Base-by-base conservation (phyloP, 2,329 filamentous ascomycete species). In the Colletotrichum salicis region DNA sequence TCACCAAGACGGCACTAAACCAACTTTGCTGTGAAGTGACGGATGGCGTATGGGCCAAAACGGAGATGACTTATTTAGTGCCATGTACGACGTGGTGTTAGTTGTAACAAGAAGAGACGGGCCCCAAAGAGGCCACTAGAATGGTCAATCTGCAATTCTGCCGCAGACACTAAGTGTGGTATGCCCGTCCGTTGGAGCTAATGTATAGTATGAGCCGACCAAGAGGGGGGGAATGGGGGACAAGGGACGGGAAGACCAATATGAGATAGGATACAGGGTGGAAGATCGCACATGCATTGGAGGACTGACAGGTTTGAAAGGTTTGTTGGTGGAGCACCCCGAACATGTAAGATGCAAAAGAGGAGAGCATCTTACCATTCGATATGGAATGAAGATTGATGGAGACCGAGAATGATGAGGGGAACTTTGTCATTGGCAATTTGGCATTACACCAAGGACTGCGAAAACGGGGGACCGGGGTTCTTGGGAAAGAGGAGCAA, bases 101-200 rank as follows among this genome's bases (percentile, higher is more conserved):
- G 13, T 54, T 54, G 22, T 29, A 19, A 55, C 7, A 54, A 12
- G 52, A 67, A 51, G 4, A 54, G 68, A 37, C 57, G 31, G 41
- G n/a, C 11, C 19, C 19, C 51, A 24, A 54, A 59, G 58, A 29
- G 15, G 29, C 52, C 52, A 55, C 52, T 54, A 35, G 54, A 55
- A 35, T 48, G 52, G 7, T 45, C 45, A 64, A 71, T 69, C 59
- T 71, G 33, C 65, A 58, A 63, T 71, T 69, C 54, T 71, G 59
- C 69, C 69, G 64, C 69, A 63, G 54, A 22, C 58, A 59, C 33
- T 29, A 64, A 19, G 33, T 41, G 48, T 59, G 12, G 45, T 48
- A 71, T 56, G 65, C 45, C 45, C 45, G 55, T 60, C 59, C 59
- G 59, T 69, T 71, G 45, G 22, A 55, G 22, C 59, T 59, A 64